Percentiles rank a stretch among this genome's conserved stretches.
Evolutionary conservation across 129 eudicot species (phyloP).

Genomic region (Erigeron canadensis): DNA sequence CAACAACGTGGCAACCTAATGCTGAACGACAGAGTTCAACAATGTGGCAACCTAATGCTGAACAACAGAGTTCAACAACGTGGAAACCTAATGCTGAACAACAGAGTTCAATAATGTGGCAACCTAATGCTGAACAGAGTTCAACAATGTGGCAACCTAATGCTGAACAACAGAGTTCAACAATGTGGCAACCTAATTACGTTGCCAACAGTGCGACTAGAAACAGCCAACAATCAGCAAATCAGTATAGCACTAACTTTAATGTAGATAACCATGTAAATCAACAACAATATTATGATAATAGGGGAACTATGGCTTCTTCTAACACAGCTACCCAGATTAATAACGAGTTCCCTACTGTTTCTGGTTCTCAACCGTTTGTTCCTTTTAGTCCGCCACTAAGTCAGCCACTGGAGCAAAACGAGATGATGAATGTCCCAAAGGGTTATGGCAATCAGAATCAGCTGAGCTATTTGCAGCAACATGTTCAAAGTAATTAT

Average conservation of each 20-base stretch:
- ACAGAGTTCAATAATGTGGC: constrained; percentile 47
- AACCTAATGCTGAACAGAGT: constrained; percentile 38
- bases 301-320: constrained; percentile 35
- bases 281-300: constrained; percentile 44
- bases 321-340: constrained; percentile 42
- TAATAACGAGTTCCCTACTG: constrained; percentile 38
- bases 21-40: constrained; percentile 9
- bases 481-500: constrained; percentile 42
- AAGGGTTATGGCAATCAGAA: constrained; percentile 38
- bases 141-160: too few relatives aligned
- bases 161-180: constrained; percentile 37
- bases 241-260: constrained; percentile 29
- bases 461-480: constrained; percentile 24
- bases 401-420: constrained; percentile 44
- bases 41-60: constrained; percentile 8
- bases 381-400: constrained; percentile 41
- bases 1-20: constrained; percentile 40
- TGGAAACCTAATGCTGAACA: constrained; percentile 52
- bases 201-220: constrained; percentile 23
- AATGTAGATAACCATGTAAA: constrained; percentile 39
- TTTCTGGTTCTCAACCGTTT: constrained; percentile 43
- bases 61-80: constrained; percentile 40
- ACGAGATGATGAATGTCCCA: constrained; percentile 43
- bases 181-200: constrained; percentile 48
- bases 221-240: constrained; percentile 36